A percentile compares a stretch with the other conserved stretches of the same genome.
phyloP scores from a whole-genome alignment of 306 rosid genomes.

The Rosa multiflora region DNA sequence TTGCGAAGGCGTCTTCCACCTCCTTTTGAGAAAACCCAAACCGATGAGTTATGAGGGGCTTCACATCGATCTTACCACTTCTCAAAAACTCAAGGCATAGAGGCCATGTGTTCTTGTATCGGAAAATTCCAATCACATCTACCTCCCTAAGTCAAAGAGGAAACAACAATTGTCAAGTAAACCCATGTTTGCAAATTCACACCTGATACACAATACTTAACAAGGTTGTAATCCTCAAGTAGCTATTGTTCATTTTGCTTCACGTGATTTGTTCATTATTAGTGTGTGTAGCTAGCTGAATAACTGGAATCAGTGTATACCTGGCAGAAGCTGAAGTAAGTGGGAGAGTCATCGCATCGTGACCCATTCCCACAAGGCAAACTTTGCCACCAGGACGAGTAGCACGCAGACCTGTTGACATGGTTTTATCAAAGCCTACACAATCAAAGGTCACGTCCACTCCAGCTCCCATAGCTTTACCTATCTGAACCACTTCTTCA shows the following conservation, averaged over 20 bases:
- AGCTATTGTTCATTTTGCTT: neutral
- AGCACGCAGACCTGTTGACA: slow-evolving; percentile 78
- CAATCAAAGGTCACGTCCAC: slow-evolving; percentile 77
- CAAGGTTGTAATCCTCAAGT: neutral
- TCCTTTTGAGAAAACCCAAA: slow-evolving; percentile 84
- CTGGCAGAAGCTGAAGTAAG: slow-evolving; percentile 82
- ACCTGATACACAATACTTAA: neutral
- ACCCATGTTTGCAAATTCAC: neutral
- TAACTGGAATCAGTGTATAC: slow-evolving; percentile 28
- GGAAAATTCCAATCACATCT: slow-evolving; percentile 79
- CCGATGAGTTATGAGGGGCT: slow-evolving; percentile 84
- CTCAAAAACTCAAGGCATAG: slow-evolving; percentile 78
- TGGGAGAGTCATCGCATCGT: slow-evolving; percentile 74
- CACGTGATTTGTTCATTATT: neutral
- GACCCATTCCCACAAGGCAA: slow-evolving; percentile 90
- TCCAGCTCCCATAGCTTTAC: slow-evolving; percentile 51
- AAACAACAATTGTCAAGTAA: slow-evolving; percentile 5
- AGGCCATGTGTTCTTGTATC: slow-evolving; percentile 96
- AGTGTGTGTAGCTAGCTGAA: neutral
- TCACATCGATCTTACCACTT: slow-evolving; percentile 80
- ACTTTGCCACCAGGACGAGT: slow-evolving; percentile 81
- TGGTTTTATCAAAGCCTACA: slow-evolving; percentile 86
- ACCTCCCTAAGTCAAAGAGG: slow-evolving; percentile 59
- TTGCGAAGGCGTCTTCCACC: slow-evolving; percentile 87
- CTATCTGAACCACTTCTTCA: slow-evolving; percentile 61